A percentile compares a stretch with the other conserved stretches of the same genome.
Evolutionary conservation across 225 moss, liverwort and hornwort species (phyloP).

Genomic region (Straminergon stramineum): DNA sequence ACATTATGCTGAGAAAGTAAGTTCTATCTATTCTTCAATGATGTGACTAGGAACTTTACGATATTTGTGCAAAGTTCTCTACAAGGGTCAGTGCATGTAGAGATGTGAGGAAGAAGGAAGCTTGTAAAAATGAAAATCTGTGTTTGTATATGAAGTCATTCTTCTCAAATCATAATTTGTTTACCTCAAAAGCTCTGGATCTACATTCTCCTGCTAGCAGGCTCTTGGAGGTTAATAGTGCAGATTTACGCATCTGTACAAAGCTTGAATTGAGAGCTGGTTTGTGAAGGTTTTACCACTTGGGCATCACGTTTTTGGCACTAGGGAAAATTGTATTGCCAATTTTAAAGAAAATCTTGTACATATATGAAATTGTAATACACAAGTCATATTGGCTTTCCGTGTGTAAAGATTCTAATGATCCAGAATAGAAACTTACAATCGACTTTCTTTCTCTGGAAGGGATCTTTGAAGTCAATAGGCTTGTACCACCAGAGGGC

Average conservation of each 20-base stretch:
- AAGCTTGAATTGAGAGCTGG: neutral
- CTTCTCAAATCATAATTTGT: neutral
- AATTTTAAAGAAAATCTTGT: neutral
- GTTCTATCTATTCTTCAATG: neutral
- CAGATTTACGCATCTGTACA: neutral
- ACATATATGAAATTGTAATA: neutral
- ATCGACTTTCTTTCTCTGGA: conserved; percentile 13
- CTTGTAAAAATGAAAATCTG: neutral
- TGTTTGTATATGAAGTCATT: neutral
- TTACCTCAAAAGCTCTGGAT: neutral
- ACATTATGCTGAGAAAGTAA: too few relatives aligned
- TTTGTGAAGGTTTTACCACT: neutral
- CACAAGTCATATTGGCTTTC: neutral
- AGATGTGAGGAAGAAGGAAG: neutral
- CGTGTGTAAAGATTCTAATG: neutral
- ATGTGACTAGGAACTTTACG: too few relatives aligned
- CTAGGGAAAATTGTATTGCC: neutral
- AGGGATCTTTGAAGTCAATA: conserved; percentile 28
- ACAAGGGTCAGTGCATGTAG: neutral
- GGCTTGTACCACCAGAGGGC: conserved; percentile 27
- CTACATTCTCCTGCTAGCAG: neutral
- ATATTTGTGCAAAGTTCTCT: neutral
- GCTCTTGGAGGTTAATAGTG: neutral
- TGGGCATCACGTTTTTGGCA: neutral
- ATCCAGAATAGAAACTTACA: conserved; percentile 5